Conservation (phyloP, 441 rosid species). For the Daphne laureola region DNA sequence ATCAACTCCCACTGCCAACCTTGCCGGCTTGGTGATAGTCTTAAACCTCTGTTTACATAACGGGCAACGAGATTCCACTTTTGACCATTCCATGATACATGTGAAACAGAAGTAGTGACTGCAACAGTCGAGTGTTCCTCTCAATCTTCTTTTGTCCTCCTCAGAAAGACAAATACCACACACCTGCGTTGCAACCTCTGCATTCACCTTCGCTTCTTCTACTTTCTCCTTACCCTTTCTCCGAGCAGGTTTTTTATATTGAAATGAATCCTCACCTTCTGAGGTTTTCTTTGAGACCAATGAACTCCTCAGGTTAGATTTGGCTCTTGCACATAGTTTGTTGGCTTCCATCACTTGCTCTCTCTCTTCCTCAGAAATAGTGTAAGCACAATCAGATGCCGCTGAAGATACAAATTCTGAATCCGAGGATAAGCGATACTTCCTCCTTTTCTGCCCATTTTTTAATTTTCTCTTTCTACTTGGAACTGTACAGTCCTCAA, state of each 20-base stretch:
- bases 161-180: constrained; percentile 96
- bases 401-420: constrained; percentile 60
- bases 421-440: constrained; percentile 46
- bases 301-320: constrained; percentile 41
- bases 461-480: constrained; percentile 38
- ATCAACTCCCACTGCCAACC: constrained; percentile 62
- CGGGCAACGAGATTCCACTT: constrained; percentile 99
- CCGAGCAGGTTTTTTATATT: constrained; percentile 31
- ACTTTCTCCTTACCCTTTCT: constrained; percentile 76
- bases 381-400: constrained; percentile 67
- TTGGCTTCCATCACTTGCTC: constrained; percentile 79
- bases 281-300: constrained; percentile 33
- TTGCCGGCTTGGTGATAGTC: constrained; percentile 77
- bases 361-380: constrained; percentile 95
- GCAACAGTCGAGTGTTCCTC: constrained; percentile 81
- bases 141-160: constrained; percentile 82
- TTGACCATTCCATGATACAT: constrained; percentile 97
- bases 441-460: constrained; percentile 37
- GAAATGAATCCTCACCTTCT: constrained; percentile 35
- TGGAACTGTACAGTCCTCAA: constrained; percentile 25
- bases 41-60: constrained; percentile 88
- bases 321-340: constrained; percentile 34
- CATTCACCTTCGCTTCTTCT: constrained; percentile 42
- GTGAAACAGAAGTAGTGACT: constrained; percentile 90
- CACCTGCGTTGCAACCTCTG: constrained; percentile 50